Conservation (phyloP, 208 protist species). For the Leishmania martiniquensis region DNA sequence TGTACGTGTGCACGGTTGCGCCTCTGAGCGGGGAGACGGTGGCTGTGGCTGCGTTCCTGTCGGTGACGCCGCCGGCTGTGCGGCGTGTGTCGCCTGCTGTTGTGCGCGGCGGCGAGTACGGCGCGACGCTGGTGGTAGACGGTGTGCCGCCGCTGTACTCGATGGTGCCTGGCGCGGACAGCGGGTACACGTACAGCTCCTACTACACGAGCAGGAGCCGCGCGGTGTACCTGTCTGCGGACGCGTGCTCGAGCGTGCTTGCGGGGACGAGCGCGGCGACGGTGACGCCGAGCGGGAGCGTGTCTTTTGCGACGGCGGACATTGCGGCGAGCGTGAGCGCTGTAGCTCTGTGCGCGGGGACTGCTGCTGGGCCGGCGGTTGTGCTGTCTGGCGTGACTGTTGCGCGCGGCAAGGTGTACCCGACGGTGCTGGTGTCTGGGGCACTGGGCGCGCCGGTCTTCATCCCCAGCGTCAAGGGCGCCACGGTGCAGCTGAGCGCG, state of each 20-base stretch:
- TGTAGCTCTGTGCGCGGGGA: conserved; percentile 48
- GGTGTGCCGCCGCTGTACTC: conserved; percentile 54
- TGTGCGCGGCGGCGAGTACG: conserved; percentile 47
- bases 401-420: conserved; percentile 44
- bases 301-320: conserved; percentile 27
- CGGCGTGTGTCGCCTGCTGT: conserved; percentile 42
- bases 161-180: conserved; percentile 48
- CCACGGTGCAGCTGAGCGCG: conserved; percentile 45
- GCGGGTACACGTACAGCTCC: conserved; percentile 27
- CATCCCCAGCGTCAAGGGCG: conserved; percentile 46
- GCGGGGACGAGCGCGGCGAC: conserved; percentile 32
- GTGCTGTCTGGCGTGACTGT: conserved; percentile 30
- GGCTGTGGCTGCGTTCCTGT: conserved; percentile 47
- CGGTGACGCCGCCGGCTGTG: conserved; percentile 49
- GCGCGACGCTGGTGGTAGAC: conserved; percentile 40
- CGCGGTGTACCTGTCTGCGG: conserved; percentile 52
- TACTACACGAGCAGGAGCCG: conserved; percentile 45
- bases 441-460: conserved; percentile 35
- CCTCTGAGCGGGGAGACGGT: conserved; percentile 15
- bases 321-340: conserved; percentile 24
- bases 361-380: conserved; percentile 34
- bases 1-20: conserved; percentile 56
- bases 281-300: conserved; percentile 15
- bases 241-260: conserved; percentile 33
- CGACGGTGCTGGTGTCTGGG: conserved; percentile 53